Evolutionary conservation across 371 early-diverging fungal genomes (phyloP), one percentile per base, ranked within the genome.

Genomic region (Dentiscutata heterogama): DNA sequence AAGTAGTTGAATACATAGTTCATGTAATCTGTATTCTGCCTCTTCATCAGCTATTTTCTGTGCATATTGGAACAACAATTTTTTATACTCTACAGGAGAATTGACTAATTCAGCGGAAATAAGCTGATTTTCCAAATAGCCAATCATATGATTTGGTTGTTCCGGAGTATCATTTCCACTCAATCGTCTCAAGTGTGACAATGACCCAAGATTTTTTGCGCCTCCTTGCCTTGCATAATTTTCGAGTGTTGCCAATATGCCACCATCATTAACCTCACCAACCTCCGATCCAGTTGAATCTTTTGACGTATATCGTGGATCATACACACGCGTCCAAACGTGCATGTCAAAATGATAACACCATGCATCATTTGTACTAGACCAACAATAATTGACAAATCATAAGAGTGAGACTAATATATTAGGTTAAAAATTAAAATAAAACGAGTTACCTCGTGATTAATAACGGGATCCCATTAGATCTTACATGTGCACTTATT

Each of bases 251-350:
- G 78, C 82, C 31, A 84, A 78, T 20, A 86, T 63, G 2, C 35
- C 27, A 56, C 39, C 56, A 54, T 20, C 53, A 31, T 27, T 35
- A 22, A 58, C 77, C 6, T 46, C 50, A 22, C 31, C 60, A 72
- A 25, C 13, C 63, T 61, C 61, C 10, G 60, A 35, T 25, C 65
- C 42, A 1, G 54, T 29, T 53, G 73, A 53, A 31, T 77, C 63
- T 50, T 27, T 39, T 64, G 46, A 27, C 39, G 80, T 63, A 63
- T 79, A 92, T 87, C 88, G 88, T 0, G 92, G 89, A 83, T 95
- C 94, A 74, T 88, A 90, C 7, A 96, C 88, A 25, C 93, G 89
- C 53, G 94, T 84, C 96, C 96, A 97, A 14, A 86, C 83, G 78
- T 89, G 89, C 93, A 96, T 92, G 14, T 82, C 85, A 5, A 86